Conservation (phyloP, 1,284 basidiomycete species). For the Leccinum huronense region DNA sequence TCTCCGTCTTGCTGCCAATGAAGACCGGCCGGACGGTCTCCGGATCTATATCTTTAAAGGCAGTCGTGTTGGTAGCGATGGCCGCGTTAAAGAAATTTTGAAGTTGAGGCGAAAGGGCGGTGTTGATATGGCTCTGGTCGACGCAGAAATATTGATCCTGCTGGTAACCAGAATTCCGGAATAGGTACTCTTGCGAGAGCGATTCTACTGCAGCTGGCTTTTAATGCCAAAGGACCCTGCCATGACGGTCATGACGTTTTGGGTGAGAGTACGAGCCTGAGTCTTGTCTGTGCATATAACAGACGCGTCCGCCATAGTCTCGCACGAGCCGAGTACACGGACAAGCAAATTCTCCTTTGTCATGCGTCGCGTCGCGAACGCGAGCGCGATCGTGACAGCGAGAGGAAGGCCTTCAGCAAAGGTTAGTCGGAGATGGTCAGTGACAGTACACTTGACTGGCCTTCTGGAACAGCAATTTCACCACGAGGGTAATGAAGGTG, state of each 20-base stretch:
- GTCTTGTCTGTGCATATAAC: slow-evolving; percentile 98
- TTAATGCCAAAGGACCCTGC: slow-evolving; percentile 93
- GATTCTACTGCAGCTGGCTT: slow-evolving; percentile 67
- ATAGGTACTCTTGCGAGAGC: slow-evolving; percentile 37
- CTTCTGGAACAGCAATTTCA: slow-evolving; percentile 95
- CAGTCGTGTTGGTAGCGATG: slow-evolving; percentile 93
- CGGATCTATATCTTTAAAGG: slow-evolving; percentile 82
- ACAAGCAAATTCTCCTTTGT: slow-evolving; percentile 92
- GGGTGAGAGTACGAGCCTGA: slow-evolving; percentile 73
- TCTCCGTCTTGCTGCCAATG: slow-evolving; percentile 96
- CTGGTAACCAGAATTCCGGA: slow-evolving; percentile 41
- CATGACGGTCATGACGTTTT: slow-evolving; percentile 96
- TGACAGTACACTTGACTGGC: slow-evolving; percentile 35
- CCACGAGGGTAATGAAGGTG: slow-evolving; percentile 92
- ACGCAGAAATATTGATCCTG: slow-evolving; percentile 73
- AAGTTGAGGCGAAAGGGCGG: slow-evolving; percentile 62
- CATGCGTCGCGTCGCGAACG: slow-evolving; percentile 98
- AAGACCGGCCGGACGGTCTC: slow-evolving; percentile 67
- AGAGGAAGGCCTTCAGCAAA: slow-evolving; percentile 74
- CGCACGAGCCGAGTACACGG: slow-evolving; percentile 92
- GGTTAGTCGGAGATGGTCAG: slow-evolving; percentile 14
- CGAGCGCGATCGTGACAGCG: slow-evolving; percentile 93
- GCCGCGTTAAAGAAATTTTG: slow-evolving; percentile 78
- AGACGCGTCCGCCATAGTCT: slow-evolving; percentile 98
- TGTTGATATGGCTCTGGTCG: slow-evolving; percentile 72